phyloP scores from a whole-genome alignment of 2,329 filamentous ascomycete species.

The Botrytis tulipae region DNA sequence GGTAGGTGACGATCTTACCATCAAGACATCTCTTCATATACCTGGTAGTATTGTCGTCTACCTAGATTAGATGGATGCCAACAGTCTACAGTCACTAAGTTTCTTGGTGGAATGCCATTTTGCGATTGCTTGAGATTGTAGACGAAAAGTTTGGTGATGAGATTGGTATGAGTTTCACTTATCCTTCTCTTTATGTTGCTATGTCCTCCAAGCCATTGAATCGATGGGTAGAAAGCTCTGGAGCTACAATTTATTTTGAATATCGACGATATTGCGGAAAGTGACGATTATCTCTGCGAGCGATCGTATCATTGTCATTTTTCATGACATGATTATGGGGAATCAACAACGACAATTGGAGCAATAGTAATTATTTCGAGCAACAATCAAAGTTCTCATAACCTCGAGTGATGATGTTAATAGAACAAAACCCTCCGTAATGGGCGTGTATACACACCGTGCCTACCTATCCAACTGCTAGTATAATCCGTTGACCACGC shows the following conservation, averaged over 20 bases:
- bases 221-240: not conserved
- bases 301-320: not conserved
- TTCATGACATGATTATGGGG: not conserved
- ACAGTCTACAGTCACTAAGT: not conserved
- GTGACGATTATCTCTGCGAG: not conserved
- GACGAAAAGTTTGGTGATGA: not conserved
- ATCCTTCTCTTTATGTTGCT: too few relatives aligned
- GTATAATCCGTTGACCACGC: not conserved
- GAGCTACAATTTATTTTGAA: not conserved
- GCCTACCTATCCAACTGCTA: not conserved
- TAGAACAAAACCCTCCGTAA: not conserved
- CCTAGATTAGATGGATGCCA: not conserved
- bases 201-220: too few relatives aligned
- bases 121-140: not conserved
- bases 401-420: not conserved
- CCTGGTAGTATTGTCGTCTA: not conserved
- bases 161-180: too few relatives aligned
- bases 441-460: not conserved
- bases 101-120: not conserved
- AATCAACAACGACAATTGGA: not conserved
- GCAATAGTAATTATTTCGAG: not conserved
- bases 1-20: not conserved
- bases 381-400: not conserved
- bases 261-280: not conserved
- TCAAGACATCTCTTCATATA: not conserved